Evolutionary conservation across 129 eudicot genomes (phyloP), one percentile per base, ranked within the genome.

Genomic region (Helichrysum umbraculigerum): DNA sequence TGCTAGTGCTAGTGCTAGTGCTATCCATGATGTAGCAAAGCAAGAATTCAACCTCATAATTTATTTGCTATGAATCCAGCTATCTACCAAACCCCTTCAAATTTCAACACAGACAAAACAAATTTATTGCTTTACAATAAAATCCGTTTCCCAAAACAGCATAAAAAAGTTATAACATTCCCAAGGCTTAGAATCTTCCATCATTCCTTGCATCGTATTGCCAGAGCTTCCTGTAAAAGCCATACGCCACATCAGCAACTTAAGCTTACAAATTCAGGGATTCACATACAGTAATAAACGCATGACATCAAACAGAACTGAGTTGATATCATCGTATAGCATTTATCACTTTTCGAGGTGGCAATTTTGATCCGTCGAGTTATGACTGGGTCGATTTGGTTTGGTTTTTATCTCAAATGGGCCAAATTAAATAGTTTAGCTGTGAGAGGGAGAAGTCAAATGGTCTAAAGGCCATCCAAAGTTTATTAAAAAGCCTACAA

Each of bases 1-100:
- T 72, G 71, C 47, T 28, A 75, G 72, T 64, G 79, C 58, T 34
- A 76, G 34, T 72, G 71, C 47, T 28, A 75, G 72, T 64, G 79
- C 58, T 34, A 76, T 33, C 73, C 73, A 54, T 34, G 80, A 66
- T 76, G 74, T 51, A 76, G 66, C 79, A 64, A 56, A 50, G 34
- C 42, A 52, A 61, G 78, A 74, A 28, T 41, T 74, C 64, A 66
- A 76, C 21, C 5, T 39, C 16, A 33, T 10, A 63, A 47, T 44
- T 76, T 41, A 60, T 25, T 21, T 37, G 60, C 8, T 74, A 60
- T 42, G 35, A 39, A 74, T 74, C 78, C 70, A 42, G 70, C 61
- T 42, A 76, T 76, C 5, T 66, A 15, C 30, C 63, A 65, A 66
- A 12, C 34, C 37, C 7, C 80, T 57, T 68, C 69, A 58, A 25